A percentile compares a stretch with the other conserved stretches of the same genome.
These are phyloP conservation scores for Scedosporium dehoogii DNA, from an alignment of 2,329 filamentous ascomycete species.

Conservation along the genomic window DNA sequence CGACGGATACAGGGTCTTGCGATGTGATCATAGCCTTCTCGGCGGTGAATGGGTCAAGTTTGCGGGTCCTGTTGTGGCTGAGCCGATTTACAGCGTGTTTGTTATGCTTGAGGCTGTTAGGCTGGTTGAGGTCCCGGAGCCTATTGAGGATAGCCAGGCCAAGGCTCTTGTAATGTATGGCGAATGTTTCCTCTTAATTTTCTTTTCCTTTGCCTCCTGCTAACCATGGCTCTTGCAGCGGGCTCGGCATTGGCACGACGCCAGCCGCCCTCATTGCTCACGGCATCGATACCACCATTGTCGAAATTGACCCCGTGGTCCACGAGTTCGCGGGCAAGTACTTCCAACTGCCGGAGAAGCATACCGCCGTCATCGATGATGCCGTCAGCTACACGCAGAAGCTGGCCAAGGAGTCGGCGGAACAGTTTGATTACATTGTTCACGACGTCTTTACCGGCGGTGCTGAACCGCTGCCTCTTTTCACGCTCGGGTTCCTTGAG, in stretches of 20 bases:
- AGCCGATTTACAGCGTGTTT: constrained; percentile 95
- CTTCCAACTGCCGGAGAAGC: constrained; percentile 69
- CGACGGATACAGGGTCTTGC: constrained; percentile 67
- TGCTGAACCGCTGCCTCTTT: constrained; percentile 79
- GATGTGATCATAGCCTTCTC: constrained; percentile 88
- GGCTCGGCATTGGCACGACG: constrained; percentile 85
- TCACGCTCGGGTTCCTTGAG: constrained; percentile 74
- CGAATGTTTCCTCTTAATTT: background rate
- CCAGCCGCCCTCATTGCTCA: constrained; percentile 79
- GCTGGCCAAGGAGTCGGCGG: constrained; percentile 28
- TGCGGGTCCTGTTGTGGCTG: constrained; percentile 48
- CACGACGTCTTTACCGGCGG: constrained; percentile 98
- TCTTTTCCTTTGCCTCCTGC: background rate
- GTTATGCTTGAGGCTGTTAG: constrained; percentile 88
- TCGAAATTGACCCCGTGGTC: constrained; percentile 89
- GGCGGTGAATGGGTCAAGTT: constrained; percentile 77
- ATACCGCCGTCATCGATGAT: constrained; percentile 72
- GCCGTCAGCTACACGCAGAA: constrained; percentile 59
- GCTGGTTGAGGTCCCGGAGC: constrained; percentile 54
- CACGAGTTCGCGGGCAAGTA: constrained; percentile 74
- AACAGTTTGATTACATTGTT: constrained; percentile 79
- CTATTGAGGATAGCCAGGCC: constrained; percentile 51
- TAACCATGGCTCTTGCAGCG: constrained; percentile 36
- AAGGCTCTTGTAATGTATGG: constrained; percentile 78
- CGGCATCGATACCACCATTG: constrained; percentile 83